Conservation (phyloP, 1,284 basidiomycete species). For the Coniferiporia weirii region DNA sequence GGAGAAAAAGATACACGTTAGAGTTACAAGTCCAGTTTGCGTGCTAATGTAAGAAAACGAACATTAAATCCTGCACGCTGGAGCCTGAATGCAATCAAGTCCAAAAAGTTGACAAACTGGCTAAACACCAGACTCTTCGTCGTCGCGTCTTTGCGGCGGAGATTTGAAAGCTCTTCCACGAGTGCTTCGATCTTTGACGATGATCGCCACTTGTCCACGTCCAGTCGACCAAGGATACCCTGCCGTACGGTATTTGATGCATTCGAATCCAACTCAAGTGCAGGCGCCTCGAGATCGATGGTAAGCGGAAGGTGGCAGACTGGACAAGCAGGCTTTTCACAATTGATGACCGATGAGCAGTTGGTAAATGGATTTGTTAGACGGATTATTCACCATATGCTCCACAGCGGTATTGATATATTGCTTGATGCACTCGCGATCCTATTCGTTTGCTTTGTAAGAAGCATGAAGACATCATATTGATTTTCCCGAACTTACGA, state of each 20-base stretch:
- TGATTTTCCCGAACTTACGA: conserved; percentile 27
- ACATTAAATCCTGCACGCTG: conserved; percentile 89
- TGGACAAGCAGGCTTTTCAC: conserved; percentile 79
- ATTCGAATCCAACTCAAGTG: conserved; percentile 77
- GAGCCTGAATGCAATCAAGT: conserved; percentile 89
- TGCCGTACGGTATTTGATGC: conserved; percentile 56
- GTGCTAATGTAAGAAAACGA: conserved; percentile 24
- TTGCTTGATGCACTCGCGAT: conserved; percentile 93
- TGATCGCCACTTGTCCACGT: conserved; percentile 88
- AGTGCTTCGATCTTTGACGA: conserved; percentile 97
- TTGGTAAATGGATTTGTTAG: conserved; percentile 8
- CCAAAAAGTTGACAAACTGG: conserved; percentile 87
- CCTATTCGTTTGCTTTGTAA: conserved; percentile 36
- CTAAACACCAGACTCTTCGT: conserved; percentile 97
- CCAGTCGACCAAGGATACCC: conserved; percentile 88
- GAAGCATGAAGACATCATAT: too few species aligned
- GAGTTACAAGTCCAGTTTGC: too few species aligned
- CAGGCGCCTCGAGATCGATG: conserved; percentile 92
- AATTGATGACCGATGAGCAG: conserved; percentile 1
- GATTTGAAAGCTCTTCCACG: conserved; percentile 86
- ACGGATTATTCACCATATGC: conserved; percentile 46
- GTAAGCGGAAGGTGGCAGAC: conserved; percentile 92
- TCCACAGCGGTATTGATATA: conserved; percentile 82
- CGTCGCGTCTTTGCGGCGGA: conserved; percentile 81
- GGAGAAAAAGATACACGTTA: background rate